These are phyloP conservation scores for Cyphellophora europaea DNA, from an alignment of 2,329 filamentous ascomycete genomes.

Conservation along the genomic window DNA sequence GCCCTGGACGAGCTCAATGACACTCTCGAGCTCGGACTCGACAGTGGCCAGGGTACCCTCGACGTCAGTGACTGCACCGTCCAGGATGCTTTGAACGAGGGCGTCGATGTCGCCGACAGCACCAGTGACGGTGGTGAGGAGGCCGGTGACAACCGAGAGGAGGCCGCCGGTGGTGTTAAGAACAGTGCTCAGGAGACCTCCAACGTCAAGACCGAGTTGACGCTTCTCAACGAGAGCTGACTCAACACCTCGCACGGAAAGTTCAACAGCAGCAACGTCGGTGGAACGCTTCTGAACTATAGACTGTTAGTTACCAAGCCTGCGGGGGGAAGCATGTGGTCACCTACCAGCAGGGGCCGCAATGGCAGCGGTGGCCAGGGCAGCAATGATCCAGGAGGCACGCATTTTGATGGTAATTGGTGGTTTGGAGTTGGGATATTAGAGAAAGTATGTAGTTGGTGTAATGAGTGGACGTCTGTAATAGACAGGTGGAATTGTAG, in stretches of 20 bases:
- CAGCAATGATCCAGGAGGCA: slow-evolving; percentile 16
- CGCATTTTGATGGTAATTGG: slow-evolving; percentile 14
- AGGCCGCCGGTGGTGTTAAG: slow-evolving; percentile 3
- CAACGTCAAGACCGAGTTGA: slow-evolving; percentile 3
- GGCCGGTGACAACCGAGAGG: slow-evolving; percentile 3
- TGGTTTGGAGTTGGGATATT: slow-evolving; percentile 1
- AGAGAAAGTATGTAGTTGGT: slow-evolving; percentile 1
- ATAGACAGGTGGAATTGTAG: slow-evolving; percentile 4
- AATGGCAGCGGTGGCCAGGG: slow-evolving; percentile 11
- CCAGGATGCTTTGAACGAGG: slow-evolving; percentile 4
- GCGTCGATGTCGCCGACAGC: slow-evolving; percentile 4
- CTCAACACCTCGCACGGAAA: neutral
- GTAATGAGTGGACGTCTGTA: slow-evolving; percentile 2
- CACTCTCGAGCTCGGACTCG: slow-evolving; percentile 74
- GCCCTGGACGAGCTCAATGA: slow-evolving; percentile 73
- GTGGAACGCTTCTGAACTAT: neutral
- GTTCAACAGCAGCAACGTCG: neutral
- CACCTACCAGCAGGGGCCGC: slow-evolving; percentile 11
- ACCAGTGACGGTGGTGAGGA: slow-evolving; percentile 6
- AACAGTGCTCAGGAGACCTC: slow-evolving; percentile 3
- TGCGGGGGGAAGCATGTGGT: neutral
- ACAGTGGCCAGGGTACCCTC: slow-evolving; percentile 38
- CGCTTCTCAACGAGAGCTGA: slow-evolving; percentile 4
- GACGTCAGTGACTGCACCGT: slow-evolving; percentile 6
- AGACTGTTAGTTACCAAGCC: neutral